Base-by-base conservation (phyloP, 306 rosid genomes). In the Oemleria cerasiformis region DNA sequence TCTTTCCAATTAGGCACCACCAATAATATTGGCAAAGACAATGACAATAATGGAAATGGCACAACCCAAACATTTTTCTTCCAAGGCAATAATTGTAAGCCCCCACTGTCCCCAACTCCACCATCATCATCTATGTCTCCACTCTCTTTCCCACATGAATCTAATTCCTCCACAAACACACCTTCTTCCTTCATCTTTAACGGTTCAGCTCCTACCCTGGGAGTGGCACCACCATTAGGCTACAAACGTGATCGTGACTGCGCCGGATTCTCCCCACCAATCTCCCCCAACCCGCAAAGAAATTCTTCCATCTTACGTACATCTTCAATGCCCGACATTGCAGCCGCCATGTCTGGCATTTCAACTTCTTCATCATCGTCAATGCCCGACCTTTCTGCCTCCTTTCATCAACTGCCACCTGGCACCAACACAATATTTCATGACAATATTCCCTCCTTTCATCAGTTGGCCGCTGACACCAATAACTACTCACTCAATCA, bases 131-230 rank as follows among this genome's bases (percentile, higher is more conserved):
- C 66, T 19, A 86, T 70, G 71, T 85, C 94, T 51, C 86, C 90
- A 40, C 68, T 85, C 16, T 77, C 84, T 55, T 81, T 88, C 48
- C 87, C 83, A 36, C 77, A 78, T 71, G 80, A 71, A 17, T 70
- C 80, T 13, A 72, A 73, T 19, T 74, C 55, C 55, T 34, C 13
- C 70, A 25, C 73, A 23, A 21, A 5, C 30, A 43, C 81, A 19
- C 19, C 53, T 39, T 44, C 58, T 21, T 61, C 90, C 68, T 90
- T 87, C 82, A 78, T 91, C 15, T 84, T 86, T 84, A 91, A 91
- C 3, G 81, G 86, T 36, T 85, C 91, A 0, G 72, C 88, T 5
- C 92, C 96, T 0, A 30, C 87, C 23, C 83, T 87, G 21, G 49
- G 75, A 0, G 9, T 25, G 30, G 30, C 30, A 25, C 30, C 65